A percentile compares a stretch with the other conserved stretches of the same genome.
phyloP scores from a whole-genome alignment of 2,329 filamentous ascomycete species.

The Penicillium expansum region DNA sequence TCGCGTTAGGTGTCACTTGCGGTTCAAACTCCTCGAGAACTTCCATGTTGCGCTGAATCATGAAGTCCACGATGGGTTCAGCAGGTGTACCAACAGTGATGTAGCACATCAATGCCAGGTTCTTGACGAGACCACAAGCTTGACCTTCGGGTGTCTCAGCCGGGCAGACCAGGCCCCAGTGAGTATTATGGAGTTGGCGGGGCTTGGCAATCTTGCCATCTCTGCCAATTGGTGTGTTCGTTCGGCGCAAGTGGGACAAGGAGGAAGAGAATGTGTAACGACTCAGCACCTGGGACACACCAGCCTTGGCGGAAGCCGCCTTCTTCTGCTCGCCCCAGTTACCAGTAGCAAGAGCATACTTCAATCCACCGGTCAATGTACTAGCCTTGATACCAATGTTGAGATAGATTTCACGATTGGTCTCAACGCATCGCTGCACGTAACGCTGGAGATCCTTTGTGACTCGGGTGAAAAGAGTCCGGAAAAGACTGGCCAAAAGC shows the following conservation, averaged over 20 bases:
- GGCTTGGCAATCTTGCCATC: constrained; percentile 98
- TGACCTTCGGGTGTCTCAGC: constrained; percentile 98
- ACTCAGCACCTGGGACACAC: constrained; percentile 97
- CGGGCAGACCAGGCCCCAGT: constrained; percentile 96
- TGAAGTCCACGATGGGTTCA: constrained; percentile 88
- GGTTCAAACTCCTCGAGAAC: constrained; percentile 93
- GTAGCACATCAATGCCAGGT: constrained; percentile 95
- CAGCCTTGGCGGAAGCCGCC: constrained; percentile 87
- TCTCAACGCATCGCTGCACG: constrained; percentile 87
- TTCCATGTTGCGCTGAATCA: constrained; percentile 95
- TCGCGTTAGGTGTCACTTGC: constrained; percentile 80
- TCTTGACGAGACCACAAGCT: constrained; percentile 97
- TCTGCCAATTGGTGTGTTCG: constrained; percentile 95
- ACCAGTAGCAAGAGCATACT: constrained; percentile 94
- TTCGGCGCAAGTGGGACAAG: constrained; percentile 91
- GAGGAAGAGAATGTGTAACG: constrained; percentile 97
- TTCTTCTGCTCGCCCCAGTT: constrained; percentile 99
- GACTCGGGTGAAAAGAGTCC: constrained; percentile 84
- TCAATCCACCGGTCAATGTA: constrained; percentile 88
- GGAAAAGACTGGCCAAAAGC: constrained; percentile 92
- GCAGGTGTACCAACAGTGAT: constrained; percentile 92
- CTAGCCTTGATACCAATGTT: constrained; percentile 86
- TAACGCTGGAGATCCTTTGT: constrained; percentile 89
- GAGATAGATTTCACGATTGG: constrained; percentile 82
- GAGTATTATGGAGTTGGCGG: constrained; percentile 95